These are phyloP conservation scores for Sugiyamaella xylanicola DNA, from an alignment of 1,139 yeast species.

Conservation along the genomic window DNA sequence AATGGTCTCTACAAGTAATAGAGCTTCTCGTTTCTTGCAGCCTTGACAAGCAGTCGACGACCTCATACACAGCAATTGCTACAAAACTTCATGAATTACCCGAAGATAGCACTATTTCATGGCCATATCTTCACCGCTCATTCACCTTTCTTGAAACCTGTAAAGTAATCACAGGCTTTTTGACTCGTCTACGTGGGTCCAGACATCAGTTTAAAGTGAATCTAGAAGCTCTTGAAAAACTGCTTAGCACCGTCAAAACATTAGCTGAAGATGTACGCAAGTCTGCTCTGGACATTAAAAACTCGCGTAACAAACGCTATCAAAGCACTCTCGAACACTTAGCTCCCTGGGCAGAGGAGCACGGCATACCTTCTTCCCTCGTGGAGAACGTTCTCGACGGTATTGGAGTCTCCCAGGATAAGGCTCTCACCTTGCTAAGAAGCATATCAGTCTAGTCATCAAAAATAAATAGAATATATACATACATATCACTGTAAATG, in stretches of 20 bases:
- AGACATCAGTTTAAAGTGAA: conserved; percentile 29
- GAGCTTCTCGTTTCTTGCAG: conserved; percentile 28
- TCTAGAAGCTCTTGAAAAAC: conserved; percentile 20
- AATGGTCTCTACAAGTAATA: conserved; percentile 41
- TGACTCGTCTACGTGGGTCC: conserved; percentile 29
- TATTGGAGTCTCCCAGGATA: conserved; percentile 28
- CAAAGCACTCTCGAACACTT: conserved; percentile 26
- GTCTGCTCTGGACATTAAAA: conserved; percentile 29
- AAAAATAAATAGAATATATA: conserved; percentile 7
- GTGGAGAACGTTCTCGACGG: conserved; percentile 35
- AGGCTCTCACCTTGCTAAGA: conserved; percentile 25
- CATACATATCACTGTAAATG: conserved; percentile 18
- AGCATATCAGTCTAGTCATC: conserved; percentile 6
- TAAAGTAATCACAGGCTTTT: conserved; percentile 31
- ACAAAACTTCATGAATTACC: conserved; percentile 14
- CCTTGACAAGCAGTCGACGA: conserved; percentile 17
- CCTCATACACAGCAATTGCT: conserved; percentile 24
- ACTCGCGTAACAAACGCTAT: conserved; percentile 24
- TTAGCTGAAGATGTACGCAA: conserved; percentile 23
- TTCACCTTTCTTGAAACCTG: conserved; percentile 39
- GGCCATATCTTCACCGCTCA: conserved; percentile 39
- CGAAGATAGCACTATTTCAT: conserved; percentile 23
- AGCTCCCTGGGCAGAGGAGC: conserved; percentile 31
- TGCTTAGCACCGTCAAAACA: conserved; percentile 21
- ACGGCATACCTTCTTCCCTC: conserved; percentile 25